These are phyloP conservation scores for Neofusicoccum laricinum DNA, from an alignment of 2,329 filamentous ascomycete genomes.

Conservation along the genomic window DNA sequence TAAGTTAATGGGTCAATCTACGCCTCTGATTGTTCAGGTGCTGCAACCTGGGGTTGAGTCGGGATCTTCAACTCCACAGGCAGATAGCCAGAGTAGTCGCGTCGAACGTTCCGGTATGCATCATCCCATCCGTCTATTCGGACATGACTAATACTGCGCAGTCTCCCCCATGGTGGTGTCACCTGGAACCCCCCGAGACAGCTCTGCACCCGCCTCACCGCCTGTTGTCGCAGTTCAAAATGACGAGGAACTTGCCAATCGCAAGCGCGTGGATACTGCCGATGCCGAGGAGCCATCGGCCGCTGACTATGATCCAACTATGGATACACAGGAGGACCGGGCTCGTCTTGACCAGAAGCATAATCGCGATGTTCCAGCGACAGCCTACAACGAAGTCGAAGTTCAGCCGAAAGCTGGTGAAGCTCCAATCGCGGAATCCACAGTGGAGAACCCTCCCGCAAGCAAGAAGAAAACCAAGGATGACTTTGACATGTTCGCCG, in stretches of 20 bases:
- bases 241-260: slow-evolving; percentile 38
- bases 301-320: slow-evolving; percentile 85
- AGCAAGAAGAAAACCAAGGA: slow-evolving; percentile 46
- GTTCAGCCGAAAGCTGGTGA: slow-evolving; percentile 54
- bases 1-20: slow-evolving; percentile 70
- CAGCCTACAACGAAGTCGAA: slow-evolving; percentile 21
- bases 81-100: slow-evolving; percentile 37
- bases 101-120: slow-evolving; percentile 40
- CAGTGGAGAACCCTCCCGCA: slow-evolving; percentile 29
- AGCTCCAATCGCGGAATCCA: slow-evolving; percentile 44
- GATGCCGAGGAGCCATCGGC: slow-evolving; percentile 77
- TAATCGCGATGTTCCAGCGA: background rate
- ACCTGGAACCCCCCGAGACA: slow-evolving; percentile 36
- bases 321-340: slow-evolving; percentile 83
- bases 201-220: slow-evolving; percentile 37
- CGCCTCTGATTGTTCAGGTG: slow-evolving; percentile 72
- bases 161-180: slow-evolving; percentile 33
- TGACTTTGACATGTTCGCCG: slow-evolving; percentile 63
- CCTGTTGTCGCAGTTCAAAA: slow-evolving; percentile 41
- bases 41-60: slow-evolving; percentile 62
- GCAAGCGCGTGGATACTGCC: slow-evolving; percentile 26
- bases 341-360: slow-evolving; percentile 63
- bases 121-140: slow-evolving; percentile 17
- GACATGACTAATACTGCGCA: background rate
- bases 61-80: slow-evolving; percentile 54